phyloP scores from a whole-genome alignment of 495 filamentous ascomycete genomes.

The Aspergillus mulundensis region DNA sequence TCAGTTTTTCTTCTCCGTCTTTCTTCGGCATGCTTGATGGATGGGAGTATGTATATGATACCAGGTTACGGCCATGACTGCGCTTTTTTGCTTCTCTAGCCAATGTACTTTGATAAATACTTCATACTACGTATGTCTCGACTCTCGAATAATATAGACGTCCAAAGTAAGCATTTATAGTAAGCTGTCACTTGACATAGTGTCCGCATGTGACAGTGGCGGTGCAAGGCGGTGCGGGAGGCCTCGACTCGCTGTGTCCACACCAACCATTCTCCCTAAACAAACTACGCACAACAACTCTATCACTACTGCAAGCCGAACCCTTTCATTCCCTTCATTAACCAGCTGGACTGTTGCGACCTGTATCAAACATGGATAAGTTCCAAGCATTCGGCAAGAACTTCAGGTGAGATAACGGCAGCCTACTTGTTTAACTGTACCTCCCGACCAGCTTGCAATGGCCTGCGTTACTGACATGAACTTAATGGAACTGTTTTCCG shows the following conservation, averaged over 20 bases:
- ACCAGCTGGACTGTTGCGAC: slow-evolving; percentile 2
- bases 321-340: neutral
- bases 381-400: slow-evolving; percentile 73
- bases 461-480: slow-evolving; percentile 24
- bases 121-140: too few relatives aligned
- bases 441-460: neutral
- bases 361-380: slow-evolving; percentile 60
- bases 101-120: too few relatives aligned
- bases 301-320: neutral
- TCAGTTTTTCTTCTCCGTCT: neutral
- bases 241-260: slow-evolving; percentile 11
- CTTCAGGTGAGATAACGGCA: slow-evolving; percentile 49
- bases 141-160: too few relatives aligned
- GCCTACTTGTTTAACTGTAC: slow-evolving; percentile 5
- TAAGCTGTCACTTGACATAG: neutral
- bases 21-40: neutral
- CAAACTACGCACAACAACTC: neutral
- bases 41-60: slow-evolving; percentile 5
- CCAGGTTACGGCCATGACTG: slow-evolving; percentile 3
- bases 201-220: slow-evolving; percentile 11
- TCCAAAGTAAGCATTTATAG: neutral
- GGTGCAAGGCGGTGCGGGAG: slow-evolving; percentile 15
- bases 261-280: slow-evolving; percentile 8
- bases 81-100: neutral
- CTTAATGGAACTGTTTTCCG: slow-evolving; percentile 19